These are phyloP conservation scores for Ceratocystis variospora DNA, from an alignment of 2,329 filamentous ascomycete species.

Conservation along the genomic window DNA sequence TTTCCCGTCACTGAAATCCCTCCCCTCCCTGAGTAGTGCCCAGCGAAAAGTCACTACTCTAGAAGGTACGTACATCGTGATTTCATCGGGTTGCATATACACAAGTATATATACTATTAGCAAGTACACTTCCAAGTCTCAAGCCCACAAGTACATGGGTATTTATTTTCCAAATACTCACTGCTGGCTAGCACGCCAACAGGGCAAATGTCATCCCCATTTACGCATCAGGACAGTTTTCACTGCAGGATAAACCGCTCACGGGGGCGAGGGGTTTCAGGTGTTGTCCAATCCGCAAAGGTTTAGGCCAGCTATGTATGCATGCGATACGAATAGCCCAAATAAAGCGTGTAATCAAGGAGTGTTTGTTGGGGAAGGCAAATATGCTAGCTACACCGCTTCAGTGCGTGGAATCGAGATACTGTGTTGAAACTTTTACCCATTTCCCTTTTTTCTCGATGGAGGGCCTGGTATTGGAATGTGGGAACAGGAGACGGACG, in stretches of 20 bases:
- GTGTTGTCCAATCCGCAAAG: not conserved
- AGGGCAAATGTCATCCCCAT: not conserved
- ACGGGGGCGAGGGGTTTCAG: not conserved
- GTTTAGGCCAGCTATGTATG: not conserved
- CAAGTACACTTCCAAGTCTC: no score
- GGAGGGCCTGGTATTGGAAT: not conserved
- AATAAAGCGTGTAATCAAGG: constrained; percentile 2
- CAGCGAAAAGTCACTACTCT: no score
- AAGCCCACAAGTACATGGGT: no score
- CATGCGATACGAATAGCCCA: not conserved
- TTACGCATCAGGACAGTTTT: not conserved
- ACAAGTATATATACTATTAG: not conserved
- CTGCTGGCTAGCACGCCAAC: not conserved
- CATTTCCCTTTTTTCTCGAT: not conserved
- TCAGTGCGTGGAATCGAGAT: constrained; percentile 10
- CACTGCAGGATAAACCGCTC: not conserved
- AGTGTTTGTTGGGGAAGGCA: not conserved
- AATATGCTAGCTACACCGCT: constrained; percentile 1
- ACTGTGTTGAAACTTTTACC: constrained; percentile 13
- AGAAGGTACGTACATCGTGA: not conserved
- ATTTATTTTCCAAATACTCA: not conserved
- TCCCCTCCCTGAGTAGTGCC: no score
- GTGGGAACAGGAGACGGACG: not conserved
- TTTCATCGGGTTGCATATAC: not conserved
- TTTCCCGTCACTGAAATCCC: no score